These are phyloP conservation scores for Neurospora sp. DNA, from an alignment of 495 filamentous ascomycete species.

Conservation along the genomic window DNA sequence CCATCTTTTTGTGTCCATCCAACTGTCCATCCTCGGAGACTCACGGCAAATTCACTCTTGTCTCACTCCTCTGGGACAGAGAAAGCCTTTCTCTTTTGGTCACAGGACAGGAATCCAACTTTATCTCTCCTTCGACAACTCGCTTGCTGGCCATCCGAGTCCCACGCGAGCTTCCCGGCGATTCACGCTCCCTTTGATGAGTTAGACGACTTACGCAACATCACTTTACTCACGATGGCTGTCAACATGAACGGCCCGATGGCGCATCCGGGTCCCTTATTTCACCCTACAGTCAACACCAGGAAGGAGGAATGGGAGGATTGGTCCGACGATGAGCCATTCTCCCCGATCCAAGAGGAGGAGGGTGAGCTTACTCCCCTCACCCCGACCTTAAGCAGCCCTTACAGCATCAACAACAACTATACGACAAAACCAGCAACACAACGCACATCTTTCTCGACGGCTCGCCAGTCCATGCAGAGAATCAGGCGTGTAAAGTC, in stretches of 20 bases:
- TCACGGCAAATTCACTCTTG: background rate
- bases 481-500: constrained; percentile 35
- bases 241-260: constrained; percentile 12
- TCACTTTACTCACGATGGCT: background rate
- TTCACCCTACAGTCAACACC: constrained; percentile 1
- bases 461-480: constrained; percentile 23
- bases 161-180: background rate
- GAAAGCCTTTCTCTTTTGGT: background rate
- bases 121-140: background rate
- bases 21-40: background rate
- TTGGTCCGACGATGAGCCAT: constrained; percentile 31
- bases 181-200: background rate
- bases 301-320: constrained; percentile 40
- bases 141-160: background rate
- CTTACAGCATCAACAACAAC: constrained; percentile 4
- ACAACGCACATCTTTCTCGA: constrained; percentile 9
- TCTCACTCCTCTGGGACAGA: background rate
- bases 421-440: constrained; percentile 4
- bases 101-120: background rate
- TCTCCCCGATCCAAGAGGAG: constrained; percentile 14
- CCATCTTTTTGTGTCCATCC: background rate
- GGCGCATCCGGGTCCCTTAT: background rate
- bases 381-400: constrained; percentile 5
- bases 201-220: background rate
- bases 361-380: constrained; percentile 21